phyloP scores from a whole-genome alignment of 352 stramenopile species.

The Phytophthora colocasiae region DNA sequence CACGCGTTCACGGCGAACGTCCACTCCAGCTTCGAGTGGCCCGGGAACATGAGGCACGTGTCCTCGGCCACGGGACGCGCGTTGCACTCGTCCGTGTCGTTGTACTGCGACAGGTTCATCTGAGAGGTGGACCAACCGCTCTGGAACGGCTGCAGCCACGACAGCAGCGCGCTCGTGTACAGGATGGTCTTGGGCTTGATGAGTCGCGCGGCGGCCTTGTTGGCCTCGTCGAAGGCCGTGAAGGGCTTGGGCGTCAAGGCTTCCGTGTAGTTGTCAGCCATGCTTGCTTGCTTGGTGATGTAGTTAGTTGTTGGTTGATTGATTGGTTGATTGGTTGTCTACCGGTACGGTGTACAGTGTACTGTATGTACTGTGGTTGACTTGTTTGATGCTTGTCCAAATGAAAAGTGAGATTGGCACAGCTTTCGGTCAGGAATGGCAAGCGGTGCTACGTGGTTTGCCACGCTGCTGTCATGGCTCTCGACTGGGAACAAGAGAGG shows the following conservation, averaged over 20 bases:
- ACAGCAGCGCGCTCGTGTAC: constrained; percentile 32
- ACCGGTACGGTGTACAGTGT: too few species aligned
- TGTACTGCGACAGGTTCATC: constrained; percentile 36
- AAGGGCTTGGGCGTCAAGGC: constrained; percentile 16
- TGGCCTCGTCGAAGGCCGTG: constrained; percentile 34
- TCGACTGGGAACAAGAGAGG: not conserved
- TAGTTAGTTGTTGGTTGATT: constrained; percentile 14
- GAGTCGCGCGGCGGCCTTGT: constrained; percentile 34
- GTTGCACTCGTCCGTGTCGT: constrained; percentile 33
- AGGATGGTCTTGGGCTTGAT: constrained; percentile 34
- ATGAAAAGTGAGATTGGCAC: constrained; percentile 17
- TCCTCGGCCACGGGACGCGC: constrained; percentile 27
- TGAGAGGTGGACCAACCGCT: constrained; percentile 39
- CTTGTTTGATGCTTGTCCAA: constrained; percentile 29
- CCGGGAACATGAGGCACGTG: constrained; percentile 34
- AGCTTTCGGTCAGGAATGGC: not conserved
- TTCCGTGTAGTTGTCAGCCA: constrained; percentile 26
- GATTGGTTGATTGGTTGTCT: constrained; percentile 11
- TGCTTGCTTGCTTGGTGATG: constrained; percentile 4
- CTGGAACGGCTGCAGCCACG: constrained; percentile 37
- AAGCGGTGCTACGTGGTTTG: not conserved
- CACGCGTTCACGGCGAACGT: constrained; percentile 32
- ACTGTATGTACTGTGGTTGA: not conserved
- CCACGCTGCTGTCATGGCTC: not conserved
- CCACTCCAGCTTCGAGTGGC: constrained; percentile 32